Evolutionary conservation across 2,329 filamentous ascomycete genomes (phyloP).

Genomic region (Alternaria panax): DNA sequence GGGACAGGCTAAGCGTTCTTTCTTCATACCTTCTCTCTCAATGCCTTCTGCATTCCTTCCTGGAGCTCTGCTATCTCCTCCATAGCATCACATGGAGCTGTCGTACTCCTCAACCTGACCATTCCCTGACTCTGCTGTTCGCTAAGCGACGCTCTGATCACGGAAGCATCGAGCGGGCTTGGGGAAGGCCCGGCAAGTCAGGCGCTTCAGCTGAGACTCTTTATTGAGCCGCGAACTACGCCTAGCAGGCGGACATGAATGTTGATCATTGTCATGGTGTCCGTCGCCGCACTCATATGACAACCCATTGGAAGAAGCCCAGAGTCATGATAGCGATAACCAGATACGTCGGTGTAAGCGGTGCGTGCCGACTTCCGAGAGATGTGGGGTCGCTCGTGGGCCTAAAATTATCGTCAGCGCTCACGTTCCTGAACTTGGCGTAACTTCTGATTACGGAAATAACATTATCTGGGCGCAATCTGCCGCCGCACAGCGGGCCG

Average conservation of each 20-base stretch:
- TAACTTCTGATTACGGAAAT: slow-evolving; percentile 1
- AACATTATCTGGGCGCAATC: background rate
- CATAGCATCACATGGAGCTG: background rate
- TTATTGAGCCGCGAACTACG: background rate
- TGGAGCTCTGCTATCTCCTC: background rate
- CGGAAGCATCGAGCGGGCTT: background rate
- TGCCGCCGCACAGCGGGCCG: background rate
- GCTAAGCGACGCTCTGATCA: background rate
- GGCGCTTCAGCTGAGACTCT: background rate
- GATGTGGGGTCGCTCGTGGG: slow-evolving; percentile 2
- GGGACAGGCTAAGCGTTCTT: background rate
- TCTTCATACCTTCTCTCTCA: background rate
- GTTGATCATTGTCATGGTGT: background rate
- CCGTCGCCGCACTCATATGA: slow-evolving; percentile 11
- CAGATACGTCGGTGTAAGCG: slow-evolving; percentile 15
- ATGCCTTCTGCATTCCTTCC: background rate
- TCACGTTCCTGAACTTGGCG: slow-evolving; percentile 2
- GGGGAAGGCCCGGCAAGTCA: background rate
- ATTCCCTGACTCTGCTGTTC: background rate
- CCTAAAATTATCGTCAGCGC: slow-evolving; percentile 19
- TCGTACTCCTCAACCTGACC: background rate
- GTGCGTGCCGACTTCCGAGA: slow-evolving; percentile 4
- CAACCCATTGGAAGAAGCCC: slow-evolving; percentile 20
- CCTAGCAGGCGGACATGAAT: background rate
- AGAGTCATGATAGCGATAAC: slow-evolving; percentile 9